Evolutionary conservation across 116 monocot species (phyloP), one percentile per base, ranked within the genome.

Genomic region (Thalassia testudinum): DNA sequence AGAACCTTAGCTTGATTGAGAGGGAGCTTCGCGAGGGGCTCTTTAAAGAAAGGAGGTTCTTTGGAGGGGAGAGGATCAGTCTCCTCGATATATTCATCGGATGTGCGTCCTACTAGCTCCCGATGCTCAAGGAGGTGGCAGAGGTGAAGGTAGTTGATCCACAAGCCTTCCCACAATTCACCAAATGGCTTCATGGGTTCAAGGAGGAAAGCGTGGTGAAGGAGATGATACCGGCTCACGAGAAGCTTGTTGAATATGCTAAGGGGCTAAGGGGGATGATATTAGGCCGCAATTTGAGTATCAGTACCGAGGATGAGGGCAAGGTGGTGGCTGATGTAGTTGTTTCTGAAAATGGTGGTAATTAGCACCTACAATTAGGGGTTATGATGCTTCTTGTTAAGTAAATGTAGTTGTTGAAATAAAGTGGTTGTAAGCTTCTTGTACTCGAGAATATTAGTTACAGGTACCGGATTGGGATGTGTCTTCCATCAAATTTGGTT

Each of bases 41-140:
- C 27, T 92, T 92, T 79, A 82, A 82, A 26, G 86, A 79, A 24
- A 57, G 72, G 44, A 71, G 65, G 27, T 92, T 92, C 76, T 92
- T 92, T 65, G 82, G 85, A 29, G 86, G 91, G 14, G 91, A 86
- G 6, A 49, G 20, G 47, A 70, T 92, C 24, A 86, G 91, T 0
- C 22, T 82, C 14, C 72, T 92, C 0, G 86, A 92, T 57, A 70
- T 92, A n/a, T 76, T 92, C 29, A 66, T 86, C 42, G 91, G 91
- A 6, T 86, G 86, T 58, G 86, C 82, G 0, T 85, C 86, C 4
- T 85, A 78, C 79, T 86, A 86, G 91, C 72, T 85, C 17, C 49
- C 77, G 1, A 82, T 86, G 23, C 77, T 92, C 52, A 77, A 82
- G 47, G 77, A 86, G 56, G 79, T 82, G 20, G 70, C 70, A 1